Base-by-base conservation (phyloP, 2,329 filamentous ascomycete genomes). In the Nannizziopsis barbatae region DNA sequence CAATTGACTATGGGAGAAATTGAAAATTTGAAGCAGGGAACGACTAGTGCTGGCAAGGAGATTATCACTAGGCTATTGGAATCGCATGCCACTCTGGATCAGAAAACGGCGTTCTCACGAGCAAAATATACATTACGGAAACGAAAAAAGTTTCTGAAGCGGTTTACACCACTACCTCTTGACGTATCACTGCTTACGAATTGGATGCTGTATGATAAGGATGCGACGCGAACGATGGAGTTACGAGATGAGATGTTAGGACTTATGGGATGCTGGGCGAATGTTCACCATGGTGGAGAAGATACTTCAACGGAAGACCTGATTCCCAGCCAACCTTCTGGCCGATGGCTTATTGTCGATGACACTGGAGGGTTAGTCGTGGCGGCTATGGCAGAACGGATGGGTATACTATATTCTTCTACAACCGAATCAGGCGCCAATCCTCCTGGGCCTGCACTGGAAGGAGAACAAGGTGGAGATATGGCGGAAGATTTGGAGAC, bases 111-210 rank as follows among this genome's bases (percentile, higher is more conserved):
- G 0, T 98, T 93, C 61, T 93, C 88, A 2, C 72, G 95, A 50
- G 89, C 90, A 38, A 98, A 98, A 66, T 98, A 98, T 68, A 95
- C 92, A 60, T 72, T 96, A 14, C 75, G 94, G 40, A 98, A 98
- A 71, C 84, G 86, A 55, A 89, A 83, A 63, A 98, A 98, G 67
- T 96, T 94, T 63, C 76, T 96, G 54, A 82, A 84, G 58, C 76
- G 88, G 10, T 96, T 98, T 60, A 86, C 84, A 0, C 79, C 92
- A 1, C 65, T 94, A 45, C 90, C 90, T 0, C 69, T 96, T 56
- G 88, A 95, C 60, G 80, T 93, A 11, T 75, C 81, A 0, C 75
- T 80, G 54, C 71, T 96, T 53, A 80, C 81, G 15, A 78, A 87
- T 56, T 93, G 84, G 72, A 74, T 90, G 59, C 68, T 95, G 43